phyloP scores from a whole-genome alignment of 306 rosid genomes.

The Begonia fuchsioides region DNA sequence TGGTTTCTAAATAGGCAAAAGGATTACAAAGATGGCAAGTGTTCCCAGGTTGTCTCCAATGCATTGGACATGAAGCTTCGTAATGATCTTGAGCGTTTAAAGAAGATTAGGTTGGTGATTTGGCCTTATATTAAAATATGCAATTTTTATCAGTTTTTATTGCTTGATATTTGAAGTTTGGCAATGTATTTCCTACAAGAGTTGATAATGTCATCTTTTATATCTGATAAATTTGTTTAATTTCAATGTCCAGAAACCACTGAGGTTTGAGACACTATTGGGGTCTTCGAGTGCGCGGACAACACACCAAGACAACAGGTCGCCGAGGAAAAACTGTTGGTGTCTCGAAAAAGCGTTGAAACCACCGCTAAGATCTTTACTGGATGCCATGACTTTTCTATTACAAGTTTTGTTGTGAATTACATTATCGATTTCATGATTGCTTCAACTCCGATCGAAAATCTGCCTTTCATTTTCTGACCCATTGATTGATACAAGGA shows the following conservation, averaged over 20 bases:
- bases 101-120: conserved; percentile 21
- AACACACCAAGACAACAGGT: conserved; percentile 33
- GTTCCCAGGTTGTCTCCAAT: conserved; percentile 23
- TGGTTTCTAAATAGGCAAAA: conserved; percentile 31
- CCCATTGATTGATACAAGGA: no score
- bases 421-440: no score
- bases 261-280: conserved; percentile 30
- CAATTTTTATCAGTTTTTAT: no score
- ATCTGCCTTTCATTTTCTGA: no score
- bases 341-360: conserved; percentile 26
- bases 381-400: no score
- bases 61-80: conserved; percentile 31
- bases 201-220: no score
- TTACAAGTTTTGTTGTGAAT: no score
- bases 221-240: neutral
- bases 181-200: no score
- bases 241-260: conserved; percentile 17
- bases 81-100: conserved; percentile 26
- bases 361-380: no score
- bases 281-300: conserved; percentile 10
- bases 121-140: no score
- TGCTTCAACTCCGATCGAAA: no score
- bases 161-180: no score
- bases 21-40: conserved; percentile 28
- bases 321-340: conserved; percentile 34